These are phyloP conservation scores for Neofusicoccum kwambonambiense DNA, from an alignment of 2,329 filamentous ascomycete genomes.

Conservation along the genomic window DNA sequence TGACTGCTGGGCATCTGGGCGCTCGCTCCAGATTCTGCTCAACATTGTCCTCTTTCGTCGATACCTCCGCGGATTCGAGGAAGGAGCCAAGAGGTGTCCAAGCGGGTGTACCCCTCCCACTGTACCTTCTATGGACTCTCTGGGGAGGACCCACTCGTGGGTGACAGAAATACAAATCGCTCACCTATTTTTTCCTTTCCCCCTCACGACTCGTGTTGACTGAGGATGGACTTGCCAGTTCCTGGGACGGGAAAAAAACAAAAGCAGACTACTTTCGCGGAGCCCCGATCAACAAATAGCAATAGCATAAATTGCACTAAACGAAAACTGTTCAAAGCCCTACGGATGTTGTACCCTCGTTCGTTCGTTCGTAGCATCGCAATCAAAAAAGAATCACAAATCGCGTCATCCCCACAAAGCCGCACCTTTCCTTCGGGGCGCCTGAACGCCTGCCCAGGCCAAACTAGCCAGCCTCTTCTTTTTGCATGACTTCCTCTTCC, in stretches of 20 bases:
- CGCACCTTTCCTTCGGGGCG: background rate
- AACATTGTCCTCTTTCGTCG: background rate
- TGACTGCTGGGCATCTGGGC: background rate
- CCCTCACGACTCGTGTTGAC: background rate
- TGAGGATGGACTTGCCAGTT: background rate
- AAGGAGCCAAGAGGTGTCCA: background rate
- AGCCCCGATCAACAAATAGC: background rate
- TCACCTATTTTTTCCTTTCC: background rate
- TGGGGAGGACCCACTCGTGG: too few relatives aligned
- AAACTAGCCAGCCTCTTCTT: background rate
- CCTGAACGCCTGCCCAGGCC: background rate
- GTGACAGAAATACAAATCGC: background rate
- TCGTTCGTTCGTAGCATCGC: background rate
- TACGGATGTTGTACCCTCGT: background rate
- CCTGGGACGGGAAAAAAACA: background rate
- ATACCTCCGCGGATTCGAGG: background rate
- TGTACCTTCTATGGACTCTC: too few relatives aligned
- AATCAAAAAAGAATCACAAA: background rate
- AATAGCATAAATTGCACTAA: background rate
- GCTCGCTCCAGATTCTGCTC: background rate
- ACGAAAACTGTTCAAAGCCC: background rate
- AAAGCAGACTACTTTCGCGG: background rate
- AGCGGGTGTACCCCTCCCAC: background rate
- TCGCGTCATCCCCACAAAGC: background rate
- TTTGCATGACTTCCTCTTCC: background rate